Evolutionary conservation across 2,329 filamentous ascomycete genomes (phyloP).

Genomic region (Penicillium sp.): DNA sequence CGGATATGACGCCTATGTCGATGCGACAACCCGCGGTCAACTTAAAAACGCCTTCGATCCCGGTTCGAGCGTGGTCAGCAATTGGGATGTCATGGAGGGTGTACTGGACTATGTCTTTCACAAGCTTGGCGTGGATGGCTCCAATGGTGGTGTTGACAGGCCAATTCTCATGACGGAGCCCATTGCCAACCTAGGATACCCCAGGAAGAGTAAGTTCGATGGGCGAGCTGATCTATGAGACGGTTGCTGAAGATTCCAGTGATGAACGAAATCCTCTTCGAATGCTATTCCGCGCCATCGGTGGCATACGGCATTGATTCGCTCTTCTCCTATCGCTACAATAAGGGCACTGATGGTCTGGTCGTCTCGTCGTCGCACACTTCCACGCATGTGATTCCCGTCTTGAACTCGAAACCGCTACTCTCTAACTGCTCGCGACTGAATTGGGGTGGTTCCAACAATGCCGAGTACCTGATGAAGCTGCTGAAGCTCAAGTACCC

Average conservation of each 20-base stretch:
- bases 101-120: conserved; percentile 90
- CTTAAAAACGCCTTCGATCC: conserved; percentile 86
- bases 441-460: conserved; percentile 92
- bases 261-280: conserved; percentile 96
- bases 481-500: conserved; percentile 88
- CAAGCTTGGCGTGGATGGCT: conserved; percentile 77
- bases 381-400: conserved; percentile 90
- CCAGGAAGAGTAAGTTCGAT: conserved; percentile 67
- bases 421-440: conserved; percentile 79
- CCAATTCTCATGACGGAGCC: conserved; percentile 95
- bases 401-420: conserved; percentile 77
- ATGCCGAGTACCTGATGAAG: conserved; percentile 84
- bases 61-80: conserved; percentile 84
- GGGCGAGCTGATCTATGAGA: background rate
- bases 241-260: conserved; percentile 46
- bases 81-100: conserved; percentile 97
- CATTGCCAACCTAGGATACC: conserved; percentile 83
- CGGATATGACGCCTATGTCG: conserved; percentile 86
- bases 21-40: conserved; percentile 86
- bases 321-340: conserved; percentile 90
- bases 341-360: conserved; percentile 77
- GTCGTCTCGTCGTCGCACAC: conserved; percentile 90
- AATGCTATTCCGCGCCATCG: conserved; percentile 86
- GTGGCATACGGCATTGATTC: conserved; percentile 94
- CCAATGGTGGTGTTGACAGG: conserved; percentile 68